Percentiles rank a stretch among this genome's conserved stretches.
phyloP scores from a whole-genome alignment of 352 stramenopile species.

The Phytophthora europaea region DNA sequence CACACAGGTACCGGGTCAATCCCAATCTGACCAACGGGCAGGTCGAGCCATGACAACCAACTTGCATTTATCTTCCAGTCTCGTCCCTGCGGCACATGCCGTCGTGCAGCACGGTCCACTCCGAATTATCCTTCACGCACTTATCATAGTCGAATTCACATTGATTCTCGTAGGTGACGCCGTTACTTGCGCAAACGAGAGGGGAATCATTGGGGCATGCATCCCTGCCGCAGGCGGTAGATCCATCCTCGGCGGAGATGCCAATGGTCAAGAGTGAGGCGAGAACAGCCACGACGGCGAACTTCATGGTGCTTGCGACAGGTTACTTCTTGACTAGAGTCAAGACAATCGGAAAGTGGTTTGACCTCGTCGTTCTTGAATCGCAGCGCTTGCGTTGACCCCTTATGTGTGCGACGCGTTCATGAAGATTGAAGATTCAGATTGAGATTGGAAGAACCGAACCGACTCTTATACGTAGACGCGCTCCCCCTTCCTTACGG shows the following conservation, averaged over 20 bases:
- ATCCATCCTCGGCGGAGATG: neutral
- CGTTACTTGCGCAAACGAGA: neutral
- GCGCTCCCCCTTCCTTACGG: no score
- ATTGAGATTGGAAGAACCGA: neutral
- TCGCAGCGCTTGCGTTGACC: no score
- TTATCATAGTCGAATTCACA: neutral
- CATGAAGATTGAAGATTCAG: neutral
- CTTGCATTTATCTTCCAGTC: neutral
- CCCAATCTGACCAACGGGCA: neutral
- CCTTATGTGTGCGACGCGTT: no score
- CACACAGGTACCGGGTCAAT: neutral
- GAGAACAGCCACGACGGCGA: neutral
- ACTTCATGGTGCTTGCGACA: neutral
- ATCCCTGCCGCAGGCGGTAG: neutral
- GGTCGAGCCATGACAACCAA: neutral
- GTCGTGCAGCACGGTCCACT: neutral
- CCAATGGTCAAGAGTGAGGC: neutral
- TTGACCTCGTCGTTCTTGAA: no score
- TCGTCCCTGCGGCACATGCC: neutral
- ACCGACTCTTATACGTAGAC: neutral
- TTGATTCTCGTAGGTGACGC: neutral
- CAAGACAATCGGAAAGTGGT: no score
- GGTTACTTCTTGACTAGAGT: no score
- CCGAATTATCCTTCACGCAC: neutral
- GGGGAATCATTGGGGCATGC: neutral